A percentile compares a stretch with the other conserved stretches of the same genome.
Evolutionary conservation across 1,284 basidiomycete species (phyloP).

Genomic region (Prillingera fragicola): DNA sequence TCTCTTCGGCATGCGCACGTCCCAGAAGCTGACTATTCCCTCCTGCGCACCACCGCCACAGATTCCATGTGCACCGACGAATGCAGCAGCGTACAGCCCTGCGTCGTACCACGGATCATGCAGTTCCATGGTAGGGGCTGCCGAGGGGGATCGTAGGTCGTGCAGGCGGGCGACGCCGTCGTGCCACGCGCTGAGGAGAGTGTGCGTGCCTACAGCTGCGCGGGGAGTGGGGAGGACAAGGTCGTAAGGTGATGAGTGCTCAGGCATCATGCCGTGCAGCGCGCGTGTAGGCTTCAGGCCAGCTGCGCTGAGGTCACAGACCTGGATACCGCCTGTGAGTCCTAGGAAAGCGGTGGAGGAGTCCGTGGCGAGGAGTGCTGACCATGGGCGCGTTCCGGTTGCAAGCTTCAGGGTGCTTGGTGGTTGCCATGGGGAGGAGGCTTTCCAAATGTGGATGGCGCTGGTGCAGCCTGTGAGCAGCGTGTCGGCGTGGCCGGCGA

Average conservation of each 20-base stretch:
- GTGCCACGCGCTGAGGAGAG: conserved; percentile 43
- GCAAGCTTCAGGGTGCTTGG: conserved; percentile 21
- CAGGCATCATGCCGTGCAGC: neutral
- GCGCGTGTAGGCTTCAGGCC: conserved; percentile 2
- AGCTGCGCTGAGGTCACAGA: conserved; percentile 3
- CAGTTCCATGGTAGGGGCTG: conserved; percentile 22
- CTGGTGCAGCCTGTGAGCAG: conserved; percentile 28
- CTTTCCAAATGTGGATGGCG: conserved; percentile 23
- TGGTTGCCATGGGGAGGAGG: conserved; percentile 21
- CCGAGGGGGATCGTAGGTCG: conserved; percentile 32
- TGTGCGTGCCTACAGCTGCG: neutral
- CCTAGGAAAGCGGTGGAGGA: conserved; percentile 4
- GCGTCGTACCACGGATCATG: conserved; percentile 42
- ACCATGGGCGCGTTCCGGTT: conserved; percentile 31
- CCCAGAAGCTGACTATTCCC: conserved; percentile 42
- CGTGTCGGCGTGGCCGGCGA: conserved; percentile 7
- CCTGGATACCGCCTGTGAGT: conserved; percentile 8
- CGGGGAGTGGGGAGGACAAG: neutral
- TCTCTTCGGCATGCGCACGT: conserved; percentile 22
- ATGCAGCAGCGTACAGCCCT: conserved; percentile 41
- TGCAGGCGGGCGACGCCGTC: conserved; percentile 43
- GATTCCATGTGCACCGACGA: conserved; percentile 31
- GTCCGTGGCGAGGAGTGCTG: conserved; percentile 33
- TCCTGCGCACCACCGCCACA: conserved; percentile 42
- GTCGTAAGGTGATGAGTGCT: neutral